Base-by-base conservation (phyloP, 2,329 filamentous ascomycete genomes). In the Colletotrichum sp. region DNA sequence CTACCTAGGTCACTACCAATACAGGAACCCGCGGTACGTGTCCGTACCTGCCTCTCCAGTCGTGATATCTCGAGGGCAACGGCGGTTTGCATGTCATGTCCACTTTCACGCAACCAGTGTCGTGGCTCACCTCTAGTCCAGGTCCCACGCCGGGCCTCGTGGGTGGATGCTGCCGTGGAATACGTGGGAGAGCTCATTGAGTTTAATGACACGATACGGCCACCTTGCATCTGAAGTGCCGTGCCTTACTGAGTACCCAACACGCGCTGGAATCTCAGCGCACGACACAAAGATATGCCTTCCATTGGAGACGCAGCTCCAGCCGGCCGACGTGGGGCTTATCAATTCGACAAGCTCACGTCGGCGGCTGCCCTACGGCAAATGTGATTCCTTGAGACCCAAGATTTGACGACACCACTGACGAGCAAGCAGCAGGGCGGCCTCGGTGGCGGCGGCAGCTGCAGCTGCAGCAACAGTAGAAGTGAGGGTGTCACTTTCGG, bases 31-130 rank as follows among this genome's bases (percentile, higher is more conserved):
- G 59, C n/a, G 67, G 73, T 68, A 75, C 64, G 73, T 73, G 66
- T 36, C 10, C 9, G 13, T 34, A 36, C 48, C 43, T 52, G 43
- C 43, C 43, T 52, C 43, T 52, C 43, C 43, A 61, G 28, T 32
- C 59, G 59, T 61, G 24, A 59, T 73, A 75, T 73, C 48, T 65
- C 24, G 26, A 68, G 32, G 73, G 69, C 69, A 75, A 66, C n/a
- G 28, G 48, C 59, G 43, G 65, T 68, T 64, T 72, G 39, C 48
- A 30, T 43, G 18, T 43, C 39, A 43, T 43, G 39, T 43, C 39
- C 39, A 43, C 39, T 48, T 70, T 24, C 28, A n/a, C 16, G 14
- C 14, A 43, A 39, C 48, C n/a, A 68, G 14, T 18, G 36, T 69
- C 26, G 26, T 48, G 24, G 48, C 55, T 52, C 28, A 48, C n/a